Percentiles rank a stretch among this genome's conserved stretches.
phyloP scores from a whole-genome alignment of 2,329 filamentous ascomycete species.

The Aspergillus chevalieri region DNA sequence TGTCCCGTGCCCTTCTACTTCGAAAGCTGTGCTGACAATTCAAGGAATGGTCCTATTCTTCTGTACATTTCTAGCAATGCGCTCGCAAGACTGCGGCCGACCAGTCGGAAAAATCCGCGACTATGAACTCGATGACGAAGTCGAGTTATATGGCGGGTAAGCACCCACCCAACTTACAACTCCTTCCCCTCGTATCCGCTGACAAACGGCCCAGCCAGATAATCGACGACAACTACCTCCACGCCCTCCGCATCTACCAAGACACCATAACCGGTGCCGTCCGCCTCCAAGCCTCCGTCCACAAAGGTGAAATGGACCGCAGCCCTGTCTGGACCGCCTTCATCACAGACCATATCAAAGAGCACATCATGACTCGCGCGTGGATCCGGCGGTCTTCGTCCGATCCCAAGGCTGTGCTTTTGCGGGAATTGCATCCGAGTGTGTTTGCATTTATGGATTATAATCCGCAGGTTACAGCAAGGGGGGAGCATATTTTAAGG shows the following conservation, averaged over 20 bases:
- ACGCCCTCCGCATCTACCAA: conserved; percentile 50
- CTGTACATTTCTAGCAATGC: conserved; percentile 52
- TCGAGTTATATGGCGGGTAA: conserved; percentile 47
- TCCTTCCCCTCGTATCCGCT: conserved; percentile 1
- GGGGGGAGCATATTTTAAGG: conserved; percentile 35
- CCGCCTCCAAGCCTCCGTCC: conserved; percentile 52
- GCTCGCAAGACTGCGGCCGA: conserved; percentile 47
- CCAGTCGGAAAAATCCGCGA: conserved; percentile 41
- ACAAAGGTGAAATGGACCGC: conserved; percentile 47
- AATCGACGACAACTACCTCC: conserved; percentile 45
- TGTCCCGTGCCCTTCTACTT: conserved; percentile 8
- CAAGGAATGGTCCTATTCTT: conserved; percentile 53
- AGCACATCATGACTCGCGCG: conserved; percentile 39
- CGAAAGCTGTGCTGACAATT: conserved; percentile 1
- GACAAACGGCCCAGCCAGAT: conserved; percentile 42
- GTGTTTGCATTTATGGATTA: conserved; percentile 50
- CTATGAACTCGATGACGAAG: conserved; percentile 44
- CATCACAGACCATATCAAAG: conserved; percentile 43
- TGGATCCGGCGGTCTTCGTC: conserved; percentile 42
- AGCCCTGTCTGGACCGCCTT: conserved; percentile 59
- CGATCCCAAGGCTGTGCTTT: conserved; percentile 38
- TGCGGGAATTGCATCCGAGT: conserved; percentile 48
- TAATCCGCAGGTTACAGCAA: conserved; percentile 28
- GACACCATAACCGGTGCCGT: conserved; percentile 48
- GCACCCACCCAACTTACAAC: conserved; percentile 6